phyloP scores from a whole-genome alignment of 768 basidiomycete species.

The Hericium rajendrae region DNA sequence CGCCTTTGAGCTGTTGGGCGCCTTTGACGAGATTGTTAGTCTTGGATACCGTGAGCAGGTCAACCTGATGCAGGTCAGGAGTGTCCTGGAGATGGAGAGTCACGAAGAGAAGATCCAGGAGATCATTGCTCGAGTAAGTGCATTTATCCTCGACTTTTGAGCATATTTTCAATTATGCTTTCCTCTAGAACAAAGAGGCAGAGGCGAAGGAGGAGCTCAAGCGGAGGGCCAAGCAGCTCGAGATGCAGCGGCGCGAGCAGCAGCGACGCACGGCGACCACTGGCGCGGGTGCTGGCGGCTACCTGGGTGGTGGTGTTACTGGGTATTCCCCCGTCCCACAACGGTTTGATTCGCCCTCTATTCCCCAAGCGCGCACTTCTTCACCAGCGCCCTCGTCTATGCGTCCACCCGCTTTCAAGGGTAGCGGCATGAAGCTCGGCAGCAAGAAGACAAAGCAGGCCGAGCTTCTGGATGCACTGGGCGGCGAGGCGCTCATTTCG shows the following conservation, averaged over 20 bases:
- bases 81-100: conserved; percentile 79
- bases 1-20: conserved; percentile 87
- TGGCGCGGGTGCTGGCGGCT: conserved; percentile 42
- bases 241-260: conserved; percentile 94
- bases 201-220: conserved; percentile 99
- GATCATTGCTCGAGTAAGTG: conserved; percentile 83
- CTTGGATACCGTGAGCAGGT: conserved; percentile 79
- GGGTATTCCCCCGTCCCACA: conserved; percentile 63
- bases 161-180: background rate
- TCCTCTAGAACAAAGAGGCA: conserved; percentile 85
- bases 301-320: conserved; percentile 56
- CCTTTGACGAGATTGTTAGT: conserved; percentile 94
- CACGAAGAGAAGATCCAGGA: conserved; percentile 96
- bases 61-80: conserved; percentile 71
- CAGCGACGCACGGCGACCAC: conserved; percentile 60
- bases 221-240: conserved; percentile 92
- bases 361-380: conserved; percentile 30
- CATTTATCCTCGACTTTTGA: background rate
- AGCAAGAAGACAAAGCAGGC: conserved; percentile 86
- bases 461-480: conserved; percentile 80
- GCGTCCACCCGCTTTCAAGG: conserved; percentile 82
- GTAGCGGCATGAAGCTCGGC: conserved; percentile 93
- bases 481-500: conserved; percentile 58
- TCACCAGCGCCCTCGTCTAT: conserved; percentile 39
- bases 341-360: conserved; percentile 58